Conservation (phyloP, 495 filamentous ascomycete genomes). For the Massariosphaeria phaeospora region DNA sequence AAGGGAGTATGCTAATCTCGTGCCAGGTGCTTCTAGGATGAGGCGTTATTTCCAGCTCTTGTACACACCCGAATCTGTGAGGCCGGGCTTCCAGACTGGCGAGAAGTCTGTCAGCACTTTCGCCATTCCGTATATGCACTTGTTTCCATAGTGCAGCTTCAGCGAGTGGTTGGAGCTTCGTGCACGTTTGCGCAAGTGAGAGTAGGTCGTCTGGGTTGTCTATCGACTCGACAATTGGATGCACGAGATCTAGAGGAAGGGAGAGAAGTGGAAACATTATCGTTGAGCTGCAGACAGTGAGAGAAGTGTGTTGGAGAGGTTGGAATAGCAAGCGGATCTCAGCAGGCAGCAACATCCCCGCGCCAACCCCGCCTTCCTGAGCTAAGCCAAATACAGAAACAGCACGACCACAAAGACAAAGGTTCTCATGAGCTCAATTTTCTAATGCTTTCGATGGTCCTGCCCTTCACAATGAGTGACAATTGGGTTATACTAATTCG, state of each 20-base stretch:
- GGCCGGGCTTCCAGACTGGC: neutral
- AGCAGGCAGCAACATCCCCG: too few relatives aligned
- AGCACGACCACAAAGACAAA: too few relatives aligned
- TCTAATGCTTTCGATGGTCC: too few relatives aligned
- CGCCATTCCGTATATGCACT: neutral
- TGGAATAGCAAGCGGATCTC: too few relatives aligned
- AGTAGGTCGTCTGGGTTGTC: neutral
- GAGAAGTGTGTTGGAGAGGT: too few relatives aligned
- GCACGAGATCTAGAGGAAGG: neutral
- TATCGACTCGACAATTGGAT: neutral
- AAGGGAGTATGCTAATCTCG: neutral
- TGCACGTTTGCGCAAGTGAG: slow-evolving; percentile 1
- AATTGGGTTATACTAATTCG: too few relatives aligned
- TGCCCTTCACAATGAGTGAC: too few relatives aligned
- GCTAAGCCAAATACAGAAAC: too few relatives aligned
- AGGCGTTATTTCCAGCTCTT: neutral
- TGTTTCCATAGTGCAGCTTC: neutral
- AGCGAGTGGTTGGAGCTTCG: neutral
- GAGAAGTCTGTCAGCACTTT: neutral
- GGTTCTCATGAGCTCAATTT: too few relatives aligned
- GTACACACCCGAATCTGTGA: neutral
- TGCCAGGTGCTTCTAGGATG: neutral
- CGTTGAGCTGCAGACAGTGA: neutral
- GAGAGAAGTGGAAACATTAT: neutral
- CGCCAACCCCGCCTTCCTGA: too few relatives aligned